Base-by-base conservation (phyloP, 176 grass and related monocot genomes). In the Calamus simplicifolius region DNA sequence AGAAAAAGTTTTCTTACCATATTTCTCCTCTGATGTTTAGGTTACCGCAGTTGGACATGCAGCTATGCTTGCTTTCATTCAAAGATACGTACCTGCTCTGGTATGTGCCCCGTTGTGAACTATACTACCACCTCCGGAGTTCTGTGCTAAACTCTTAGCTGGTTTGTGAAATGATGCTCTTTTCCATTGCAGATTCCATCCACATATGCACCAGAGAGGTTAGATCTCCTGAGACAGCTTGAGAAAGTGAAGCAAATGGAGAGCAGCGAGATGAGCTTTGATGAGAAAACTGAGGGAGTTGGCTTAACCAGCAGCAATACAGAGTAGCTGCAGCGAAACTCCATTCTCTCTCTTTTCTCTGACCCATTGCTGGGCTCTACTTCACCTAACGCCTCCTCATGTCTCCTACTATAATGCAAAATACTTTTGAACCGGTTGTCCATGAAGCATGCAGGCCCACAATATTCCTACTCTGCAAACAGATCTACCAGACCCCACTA, bases 1-100 rank as follows among this genome's bases (percentile, higher is more conserved):
- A 10, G 10, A 43, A 13, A 43, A 13, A 12, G 35, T 43, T 7
- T 43, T 18, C 65, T 19, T 31, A 54, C 17, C 27, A 68, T 18
- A 10, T 31, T 17, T 54, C 15, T 7, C 2, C 4, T 0, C 8
- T 68, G 7, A 17, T 61, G 13, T 49, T 30, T 62, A 98, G 94
- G 70, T 98, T 69, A 98, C 94, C 28, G 88, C 94, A 70, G 79
- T 98, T 55, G 94, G 94, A 19, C 94, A 98, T 85, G 94, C 94
- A 79, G 94, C 94, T 73, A 98, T 98, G 52, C 75, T 98, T 66
- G 94, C 94, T 64, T 93, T 98, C 60, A 98, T 98, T 65, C 94
- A 93, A 77, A 92, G 85, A 98, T 98, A 98, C 55, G 73, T 93
- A 73, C 94, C 94, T 73, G 78, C 84, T 26, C 80, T 98, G 81